Evolutionary conservation across 2,329 filamentous ascomycete species (phyloP).

Genomic region (Colletotrichum sublineola): DNA sequence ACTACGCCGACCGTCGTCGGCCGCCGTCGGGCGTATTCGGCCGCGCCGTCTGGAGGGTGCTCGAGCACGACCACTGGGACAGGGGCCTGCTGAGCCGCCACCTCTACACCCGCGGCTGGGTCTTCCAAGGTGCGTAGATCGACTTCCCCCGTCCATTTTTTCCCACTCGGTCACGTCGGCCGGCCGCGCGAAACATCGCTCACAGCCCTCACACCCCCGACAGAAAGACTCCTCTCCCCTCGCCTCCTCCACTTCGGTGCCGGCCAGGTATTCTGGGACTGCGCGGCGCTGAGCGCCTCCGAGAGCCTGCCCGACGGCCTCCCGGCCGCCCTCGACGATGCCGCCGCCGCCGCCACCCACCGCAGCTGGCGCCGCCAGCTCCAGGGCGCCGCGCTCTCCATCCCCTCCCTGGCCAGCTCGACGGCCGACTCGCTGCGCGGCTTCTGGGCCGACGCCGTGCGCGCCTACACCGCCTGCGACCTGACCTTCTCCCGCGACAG

Average conservation of each 20-base stretch:
- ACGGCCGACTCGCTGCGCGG: conserved; percentile 14
- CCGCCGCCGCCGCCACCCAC: background rate
- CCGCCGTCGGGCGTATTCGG: background rate
- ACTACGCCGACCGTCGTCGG: background rate
- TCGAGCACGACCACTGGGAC: conserved; percentile 26
- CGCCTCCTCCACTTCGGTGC: conserved; percentile 44
- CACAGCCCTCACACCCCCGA: background rate
- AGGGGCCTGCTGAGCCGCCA: conserved; percentile 6
- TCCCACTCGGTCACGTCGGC: background rate
- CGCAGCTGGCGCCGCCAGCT: conserved; percentile 24
- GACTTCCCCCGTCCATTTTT: no score
- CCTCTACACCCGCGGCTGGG: conserved; percentile 34
- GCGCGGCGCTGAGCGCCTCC: conserved; percentile 43
- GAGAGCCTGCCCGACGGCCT: conserved; percentile 43
- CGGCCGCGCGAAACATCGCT: background rate
- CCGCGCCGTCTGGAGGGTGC: background rate
- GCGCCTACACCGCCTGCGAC: conserved; percentile 43
- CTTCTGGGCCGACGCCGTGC: conserved; percentile 44
- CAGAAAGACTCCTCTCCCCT: conserved; percentile 43
- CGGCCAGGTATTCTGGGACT: conserved; percentile 46
- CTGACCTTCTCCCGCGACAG: conserved; percentile 41
- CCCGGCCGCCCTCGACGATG: conserved; percentile 26
- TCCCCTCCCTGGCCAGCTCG: background rate
- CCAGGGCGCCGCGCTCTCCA: conserved; percentile 4
- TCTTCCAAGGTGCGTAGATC: conserved; percentile 25